Base-by-base conservation (phyloP, 768 basidiomycete species). In the Podaxis carcinomalis region DNA sequence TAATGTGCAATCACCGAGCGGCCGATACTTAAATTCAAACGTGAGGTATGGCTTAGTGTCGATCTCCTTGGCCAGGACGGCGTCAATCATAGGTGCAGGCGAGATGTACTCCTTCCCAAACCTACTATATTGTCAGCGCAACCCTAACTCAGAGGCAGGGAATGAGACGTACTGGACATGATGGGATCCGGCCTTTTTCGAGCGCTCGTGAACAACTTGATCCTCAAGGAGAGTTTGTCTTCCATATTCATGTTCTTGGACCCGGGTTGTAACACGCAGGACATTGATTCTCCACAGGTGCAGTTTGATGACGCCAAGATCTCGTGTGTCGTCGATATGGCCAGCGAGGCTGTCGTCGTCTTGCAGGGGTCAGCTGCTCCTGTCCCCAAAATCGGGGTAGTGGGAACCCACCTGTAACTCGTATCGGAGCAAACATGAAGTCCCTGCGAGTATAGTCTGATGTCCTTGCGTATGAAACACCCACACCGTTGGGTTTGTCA, bases 21-120 rank as follows among this genome's bases (percentile, higher is more conserved):
- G 79, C 28, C 72, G 64, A 59, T 76, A 76, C 46, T 68, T 72
- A 65, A 74, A 74, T 4, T 66, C 68, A 42, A 74, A 74, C 11
- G 67, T 72, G 32, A 66, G 67, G 47, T 69, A 65, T 3, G 75
- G 70, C n/a, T 55, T 64, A 7, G 28, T 37, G 50, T 70, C 74
- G 11, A 66, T 64, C 16, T 51, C 66, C 11, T 59, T 51, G 4
- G 68, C 73, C 19, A 57, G 64, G 23, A 74, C 73, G 47, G 71
- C 66, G 58, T 74, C 72, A 36, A 74, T 71, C 1, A 67, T 68
- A 5, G 71, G 64, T 56, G 68, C 63, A 14, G 68, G 66, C 16
- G 69, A 68, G 19, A 58, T 63, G 49, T 76, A 76, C 63, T 73
- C 73, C 23, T 72, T 65, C 7, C 73, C 69, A 35, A 72, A 72